These are phyloP conservation scores for Ceratobasidium papillatum DNA, from an alignment of 1,284 basidiomycete genomes.

Conservation along the genomic window DNA sequence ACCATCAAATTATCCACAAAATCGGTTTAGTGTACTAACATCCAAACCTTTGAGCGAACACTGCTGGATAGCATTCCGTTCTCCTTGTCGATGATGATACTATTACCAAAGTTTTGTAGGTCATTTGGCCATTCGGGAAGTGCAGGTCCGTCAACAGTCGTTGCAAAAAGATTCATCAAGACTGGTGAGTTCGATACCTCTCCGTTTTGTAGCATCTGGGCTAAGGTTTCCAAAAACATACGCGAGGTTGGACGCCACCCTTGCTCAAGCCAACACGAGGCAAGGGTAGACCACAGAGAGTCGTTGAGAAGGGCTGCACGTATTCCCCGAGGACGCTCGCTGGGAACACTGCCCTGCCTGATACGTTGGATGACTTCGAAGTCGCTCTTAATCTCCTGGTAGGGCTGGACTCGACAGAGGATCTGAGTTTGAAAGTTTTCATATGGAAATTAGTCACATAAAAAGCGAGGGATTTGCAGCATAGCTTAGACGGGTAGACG, in stretches of 20 bases:
- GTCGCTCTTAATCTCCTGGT: conserved; percentile 9
- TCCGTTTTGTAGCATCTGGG: conserved; percentile 8
- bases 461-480: too few relatives aligned
- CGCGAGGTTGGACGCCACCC: conserved; percentile 5
- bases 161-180: not conserved
- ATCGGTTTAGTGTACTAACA: not conserved
- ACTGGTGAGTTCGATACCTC: conserved; percentile 4
- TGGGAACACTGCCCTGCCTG: conserved; percentile 19
- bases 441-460: too few relatives aligned
- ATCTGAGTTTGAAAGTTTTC: conserved; percentile 18
- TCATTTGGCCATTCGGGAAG: not conserved
- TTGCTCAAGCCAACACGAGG: conserved; percentile 13
- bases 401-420: conserved; percentile 28
- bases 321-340: conserved; percentile 24
- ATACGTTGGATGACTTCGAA: conserved; percentile 13
- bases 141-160: not conserved
- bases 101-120: not conserved
- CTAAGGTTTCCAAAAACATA: not conserved
- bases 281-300: conserved; percentile 5
- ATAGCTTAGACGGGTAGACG: not conserved
- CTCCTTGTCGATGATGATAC: not conserved
- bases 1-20: not conserved
- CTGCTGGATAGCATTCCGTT: not conserved
- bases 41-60: conserved; percentile 7
- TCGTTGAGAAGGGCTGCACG: conserved; percentile 19